These are phyloP conservation scores for Lineolata rhizophorae DNA, from an alignment of 495 filamentous ascomycete genomes.

Conservation along the genomic window DNA sequence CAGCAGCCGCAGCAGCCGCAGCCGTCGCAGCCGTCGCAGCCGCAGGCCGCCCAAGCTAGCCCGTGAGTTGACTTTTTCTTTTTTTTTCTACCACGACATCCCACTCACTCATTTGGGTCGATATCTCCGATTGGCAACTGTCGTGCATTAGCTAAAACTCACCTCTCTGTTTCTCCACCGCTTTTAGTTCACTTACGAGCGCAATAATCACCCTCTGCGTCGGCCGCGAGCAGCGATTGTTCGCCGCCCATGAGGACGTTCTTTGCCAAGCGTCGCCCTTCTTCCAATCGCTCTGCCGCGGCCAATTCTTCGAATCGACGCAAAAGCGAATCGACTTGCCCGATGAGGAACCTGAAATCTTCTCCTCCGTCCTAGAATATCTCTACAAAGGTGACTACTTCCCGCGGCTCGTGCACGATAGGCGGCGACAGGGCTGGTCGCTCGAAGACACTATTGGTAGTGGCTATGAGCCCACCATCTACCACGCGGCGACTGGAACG, in stretches of 20 bases:
- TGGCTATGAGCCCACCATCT: constrained; percentile 12
- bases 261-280: constrained; percentile 47
- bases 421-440: constrained; percentile 17
- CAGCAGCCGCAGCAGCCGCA: no score
- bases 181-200: constrained; percentile 26
- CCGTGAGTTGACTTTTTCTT: no score
- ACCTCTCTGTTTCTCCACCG: no score
- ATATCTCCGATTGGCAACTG: no score
- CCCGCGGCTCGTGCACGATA: constrained; percentile 23
- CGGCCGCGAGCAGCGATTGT: constrained; percentile 58
- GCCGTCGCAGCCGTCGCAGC: no score
- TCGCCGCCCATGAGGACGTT: constrained; percentile 77
- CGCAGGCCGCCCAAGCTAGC: no score
- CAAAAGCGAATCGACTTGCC: constrained; percentile 58
- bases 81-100: no score
- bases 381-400: constrained; percentile 92
- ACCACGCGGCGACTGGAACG: constrained; percentile 22
- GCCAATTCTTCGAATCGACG: constrained; percentile 38
- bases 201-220: constrained; percentile 62
- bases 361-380: constrained; percentile 78
- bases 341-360: constrained; percentile 69
- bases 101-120: no score
- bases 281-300: constrained; percentile 38
- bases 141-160: no score
- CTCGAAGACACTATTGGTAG: constrained; percentile 14